These are phyloP conservation scores for Trichosporon faecale DNA, from an alignment of 1,284 basidiomycete species.

Conservation along the genomic window DNA sequence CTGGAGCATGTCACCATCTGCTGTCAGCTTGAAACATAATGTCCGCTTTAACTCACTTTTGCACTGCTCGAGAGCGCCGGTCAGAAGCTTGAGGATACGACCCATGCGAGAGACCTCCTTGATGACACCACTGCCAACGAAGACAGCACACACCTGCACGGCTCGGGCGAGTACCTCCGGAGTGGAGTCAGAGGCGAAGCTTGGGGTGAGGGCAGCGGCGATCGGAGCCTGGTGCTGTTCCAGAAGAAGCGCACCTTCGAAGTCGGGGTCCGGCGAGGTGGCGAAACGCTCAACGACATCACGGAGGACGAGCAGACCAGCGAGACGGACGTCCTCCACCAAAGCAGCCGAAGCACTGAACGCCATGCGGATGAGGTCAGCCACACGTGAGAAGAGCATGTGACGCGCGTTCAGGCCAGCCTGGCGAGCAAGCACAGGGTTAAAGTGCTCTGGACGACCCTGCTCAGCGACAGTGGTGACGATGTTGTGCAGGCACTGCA, in stretches of 20 bases:
- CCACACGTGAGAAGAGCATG: conserved; percentile 48
- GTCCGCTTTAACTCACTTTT: conserved; percentile 64
- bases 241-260: conserved; percentile 82
- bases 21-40: not conserved
- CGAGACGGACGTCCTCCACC: conserved; percentile 91
- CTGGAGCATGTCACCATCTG: conserved; percentile 76
- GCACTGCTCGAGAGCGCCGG: conserved; percentile 82
- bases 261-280: conserved; percentile 83
- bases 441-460: conserved; percentile 75
- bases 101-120: conserved; percentile 89
- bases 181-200: conserved; percentile 89
- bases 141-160: conserved; percentile 89
- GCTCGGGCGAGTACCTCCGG: conserved; percentile 92
- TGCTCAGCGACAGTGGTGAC: conserved; percentile 71
- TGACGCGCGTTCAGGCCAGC: conserved; percentile 37
- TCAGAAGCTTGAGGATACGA: conserved; percentile 85
- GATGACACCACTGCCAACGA: conserved; percentile 93
- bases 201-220: conserved; percentile 94
- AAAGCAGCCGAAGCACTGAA: conserved; percentile 95
- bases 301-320: conserved; percentile 80
- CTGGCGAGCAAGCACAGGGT: conserved; percentile 62
- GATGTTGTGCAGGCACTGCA: conserved; percentile 88
- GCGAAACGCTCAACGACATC: conserved; percentile 95
- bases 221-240: conserved; percentile 99
- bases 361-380: conserved; percentile 93